Percentiles rank a stretch among this genome's conserved stretches.
Conservation (phyloP, 208 protist species). For the Acanthamoeba royreba region DNA sequence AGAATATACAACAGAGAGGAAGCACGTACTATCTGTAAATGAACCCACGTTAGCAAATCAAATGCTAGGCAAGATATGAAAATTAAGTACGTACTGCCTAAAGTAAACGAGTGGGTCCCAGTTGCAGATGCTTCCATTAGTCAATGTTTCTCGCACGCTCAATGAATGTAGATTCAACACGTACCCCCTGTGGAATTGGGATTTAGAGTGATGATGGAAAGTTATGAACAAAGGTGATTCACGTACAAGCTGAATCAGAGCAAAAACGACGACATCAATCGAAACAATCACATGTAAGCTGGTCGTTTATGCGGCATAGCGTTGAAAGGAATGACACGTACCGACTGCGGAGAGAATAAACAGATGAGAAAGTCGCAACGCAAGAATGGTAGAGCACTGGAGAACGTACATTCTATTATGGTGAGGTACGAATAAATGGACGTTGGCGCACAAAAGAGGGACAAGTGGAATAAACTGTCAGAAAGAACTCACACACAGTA, state of each 20-base stretch:
- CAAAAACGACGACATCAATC: not conserved
- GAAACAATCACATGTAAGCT: not conserved
- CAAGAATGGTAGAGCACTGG: not conserved
- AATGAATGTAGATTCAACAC: too few species aligned
- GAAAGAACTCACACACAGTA: not conserved
- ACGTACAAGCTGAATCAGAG: not conserved
- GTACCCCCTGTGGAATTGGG: too few species aligned
- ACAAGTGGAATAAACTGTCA: not conserved
- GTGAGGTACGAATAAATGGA: not conserved
- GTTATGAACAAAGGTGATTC: not conserved
- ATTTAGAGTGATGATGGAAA: too few species aligned
- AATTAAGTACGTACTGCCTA: too few species aligned
- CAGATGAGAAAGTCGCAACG: not conserved
- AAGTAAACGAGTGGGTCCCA: too few species aligned
- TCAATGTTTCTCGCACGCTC: too few species aligned
- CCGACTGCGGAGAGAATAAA: not conserved
- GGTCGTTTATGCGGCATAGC: too few species aligned
- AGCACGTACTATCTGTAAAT: too few species aligned
- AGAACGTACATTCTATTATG: not conserved
- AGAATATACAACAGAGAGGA: too few species aligned
- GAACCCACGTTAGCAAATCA: too few species aligned
- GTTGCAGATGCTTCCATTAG: too few species aligned
- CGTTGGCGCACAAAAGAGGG: not conserved
- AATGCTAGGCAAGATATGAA: too few species aligned
- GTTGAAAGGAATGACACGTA: not conserved